A percentile compares a stretch with the other conserved stretches of the same genome.
These are phyloP conservation scores for Phalaenopsis hybrid DNA, from an alignment of 116 monocot genomes.

Conservation along the genomic window DNA sequence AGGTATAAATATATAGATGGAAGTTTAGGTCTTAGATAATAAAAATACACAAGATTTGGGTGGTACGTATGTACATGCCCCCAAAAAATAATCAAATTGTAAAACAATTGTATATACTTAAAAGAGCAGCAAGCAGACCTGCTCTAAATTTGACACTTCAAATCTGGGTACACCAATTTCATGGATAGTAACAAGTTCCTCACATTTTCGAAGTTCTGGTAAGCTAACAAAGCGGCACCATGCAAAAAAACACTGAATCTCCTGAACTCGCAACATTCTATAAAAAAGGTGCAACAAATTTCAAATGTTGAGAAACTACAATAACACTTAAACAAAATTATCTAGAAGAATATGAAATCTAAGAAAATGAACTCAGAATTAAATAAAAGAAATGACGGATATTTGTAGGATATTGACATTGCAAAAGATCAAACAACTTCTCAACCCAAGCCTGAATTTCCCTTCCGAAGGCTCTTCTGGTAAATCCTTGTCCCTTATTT, in stretches of 20 bases:
- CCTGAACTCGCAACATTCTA: slow-evolving; percentile 70
- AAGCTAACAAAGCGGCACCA: slow-evolving; percentile 76
- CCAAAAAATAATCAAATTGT: no score
- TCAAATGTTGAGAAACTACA: not conserved
- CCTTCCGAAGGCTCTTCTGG: slow-evolving; percentile 78
- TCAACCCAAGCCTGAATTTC: slow-evolving; percentile 71
- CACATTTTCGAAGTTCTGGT: slow-evolving; percentile 91
- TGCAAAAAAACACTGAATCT: slow-evolving; percentile 48
- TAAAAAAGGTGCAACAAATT: not conserved
- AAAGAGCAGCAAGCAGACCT: slow-evolving; percentile 30
- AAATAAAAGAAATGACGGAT: not conserved
- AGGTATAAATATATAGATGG: no score
- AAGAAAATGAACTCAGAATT: not conserved
- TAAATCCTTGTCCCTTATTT: slow-evolving; percentile 65
- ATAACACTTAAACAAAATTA: not conserved
- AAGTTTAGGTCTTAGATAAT: no score
- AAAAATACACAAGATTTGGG: no score
- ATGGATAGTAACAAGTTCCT: slow-evolving; percentile 73
- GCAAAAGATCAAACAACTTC: slow-evolving; percentile 82
- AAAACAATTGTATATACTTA: no score
- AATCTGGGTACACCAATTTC: slow-evolving; percentile 81
- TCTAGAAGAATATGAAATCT: not conserved
- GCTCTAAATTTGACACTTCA: slow-evolving; percentile 88
- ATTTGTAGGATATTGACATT: slow-evolving; percentile 23
- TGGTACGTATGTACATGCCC: no score